Evolutionary conservation across 306 rosid species (phyloP).

Genomic region (Sophora flavescens): DNA sequence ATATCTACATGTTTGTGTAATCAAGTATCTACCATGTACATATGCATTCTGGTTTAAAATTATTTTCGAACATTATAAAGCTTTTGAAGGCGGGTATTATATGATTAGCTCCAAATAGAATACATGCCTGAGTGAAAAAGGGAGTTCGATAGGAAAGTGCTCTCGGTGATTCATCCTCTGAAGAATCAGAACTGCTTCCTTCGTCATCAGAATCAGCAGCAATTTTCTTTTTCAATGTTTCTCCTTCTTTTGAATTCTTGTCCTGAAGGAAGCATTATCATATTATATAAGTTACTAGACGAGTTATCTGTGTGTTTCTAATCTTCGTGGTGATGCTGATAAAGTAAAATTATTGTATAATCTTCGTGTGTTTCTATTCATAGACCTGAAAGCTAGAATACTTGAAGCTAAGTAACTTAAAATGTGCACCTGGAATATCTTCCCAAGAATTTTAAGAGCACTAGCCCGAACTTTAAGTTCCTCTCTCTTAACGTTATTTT

Average conservation of each 20-base stretch:
- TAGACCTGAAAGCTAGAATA: conserved; percentile 2
- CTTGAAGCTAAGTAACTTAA: neutral
- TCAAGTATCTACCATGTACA: neutral
- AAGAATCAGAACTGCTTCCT: conserved; percentile 76
- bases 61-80: neutral
- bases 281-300: neutral
- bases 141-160: conserved; percentile 81
- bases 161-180: conserved; percentile 76
- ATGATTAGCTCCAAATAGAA: conserved; percentile 4
- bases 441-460: conserved; percentile 87
- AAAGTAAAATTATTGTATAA: too few relatives aligned
- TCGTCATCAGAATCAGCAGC: conserved; percentile 67
- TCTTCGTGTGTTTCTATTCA: too few relatives aligned
- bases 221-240: conserved; percentile 69
- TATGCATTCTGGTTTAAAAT: conserved; percentile 1
- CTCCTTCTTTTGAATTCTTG: conserved; percentile 62
- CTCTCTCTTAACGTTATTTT: conserved; percentile 70
- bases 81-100: neutral
- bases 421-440: conserved; percentile 74
- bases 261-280: conserved; percentile 55
- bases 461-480: conserved; percentile 85
- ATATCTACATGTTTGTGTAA: conserved; percentile 5
- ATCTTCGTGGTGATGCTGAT: too few relatives aligned
- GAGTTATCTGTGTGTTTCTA: too few relatives aligned
- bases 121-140: conserved; percentile 80